Evolutionary conservation across 2,329 filamentous ascomycete genomes (phyloP), one percentile per base, ranked within the genome.

Genomic region (Cytospora piceicola): DNA sequence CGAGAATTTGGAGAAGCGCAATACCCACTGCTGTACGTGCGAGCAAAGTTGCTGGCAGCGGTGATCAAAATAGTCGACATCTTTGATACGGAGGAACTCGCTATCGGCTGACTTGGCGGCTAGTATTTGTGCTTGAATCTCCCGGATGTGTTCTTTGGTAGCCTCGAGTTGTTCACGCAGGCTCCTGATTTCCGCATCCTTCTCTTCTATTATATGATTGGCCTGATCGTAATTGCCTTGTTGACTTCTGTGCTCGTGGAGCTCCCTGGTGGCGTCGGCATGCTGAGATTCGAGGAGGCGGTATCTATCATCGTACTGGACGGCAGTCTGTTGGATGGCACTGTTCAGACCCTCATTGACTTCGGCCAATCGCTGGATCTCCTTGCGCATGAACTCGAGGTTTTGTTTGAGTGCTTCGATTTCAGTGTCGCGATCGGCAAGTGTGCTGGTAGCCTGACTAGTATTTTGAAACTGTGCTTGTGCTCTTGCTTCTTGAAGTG

Each of bases 1-100:
- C 58, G 94, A 98, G 79, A 96, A 95, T 77, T 98, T 98, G 72
- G 94, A 97, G 82, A 99, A 99, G 74, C 95, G 92, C 71, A 97
- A 81, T 59, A 99, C 93, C 95, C 95, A 99, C 79, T 97, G 93
- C 77, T 97, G 94, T 52, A 97, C 93, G 75, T 97, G 94, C 71
- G 94, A 91, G 78, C 93, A 99, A 54, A 99, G 88, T 77, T 96
- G 91, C 77, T 97, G 93, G 76, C 95, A 99, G 52, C 94, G 91
- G 72, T 88, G 88, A 74, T 97, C 93, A 75, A 99, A 98, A 82
- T 97, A 94, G 79, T 97, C 94, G 76, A 97, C 94, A 74, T 97
- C 93, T 70, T 87, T 88, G 68, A 93, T 83, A 58, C 85, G 86
- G 69, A 98, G 88, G 79, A 96, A 94, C 70, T 91, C 81, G 66